Percentiles rank a stretch among this genome's conserved stretches.
Conservation (phyloP, 371 early-diverging fungal species). For the Apophysomyces ossiformis region DNA sequence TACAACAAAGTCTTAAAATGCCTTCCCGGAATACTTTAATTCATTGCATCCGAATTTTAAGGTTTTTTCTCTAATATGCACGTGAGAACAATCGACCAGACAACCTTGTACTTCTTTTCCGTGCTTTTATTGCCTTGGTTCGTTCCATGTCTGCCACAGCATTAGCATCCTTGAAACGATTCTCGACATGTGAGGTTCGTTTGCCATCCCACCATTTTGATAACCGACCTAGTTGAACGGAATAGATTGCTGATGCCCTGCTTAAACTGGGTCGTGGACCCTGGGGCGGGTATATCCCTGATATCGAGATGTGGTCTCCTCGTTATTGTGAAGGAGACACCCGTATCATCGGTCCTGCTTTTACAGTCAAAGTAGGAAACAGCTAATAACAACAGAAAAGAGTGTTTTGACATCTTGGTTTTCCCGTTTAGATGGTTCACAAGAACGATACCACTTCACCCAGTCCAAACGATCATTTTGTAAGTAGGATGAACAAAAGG, state of each 20-base stretch:
- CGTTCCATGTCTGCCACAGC: constrained; percentile 8
- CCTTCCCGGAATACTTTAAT: not conserved
- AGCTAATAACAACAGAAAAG: not conserved
- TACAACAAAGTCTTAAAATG: not conserved
- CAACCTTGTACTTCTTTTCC: not conserved
- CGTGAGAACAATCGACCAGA: not conserved
- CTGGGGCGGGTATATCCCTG: constrained; percentile 70
- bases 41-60: not conserved
- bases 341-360: constrained; percentile 76
- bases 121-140: constrained; percentile 5
- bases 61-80: not conserved
- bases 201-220: no score
- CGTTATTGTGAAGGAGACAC: constrained; percentile 57
- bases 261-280: constrained; percentile 61
- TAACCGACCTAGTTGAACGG: constrained; percentile 2
- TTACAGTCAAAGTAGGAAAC: constrained; percentile 67
- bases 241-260: constrained; percentile 76
- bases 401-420: not conserved
- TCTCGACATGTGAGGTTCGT: constrained; percentile 39
- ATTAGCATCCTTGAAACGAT: constrained; percentile 28
- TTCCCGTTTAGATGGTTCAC: constrained; percentile 50
- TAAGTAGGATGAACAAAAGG: constrained; percentile 39
- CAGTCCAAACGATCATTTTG: constrained; percentile 56
- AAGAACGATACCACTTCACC: constrained; percentile 52
- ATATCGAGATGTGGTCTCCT: constrained; percentile 72